Percentiles rank a stretch among this genome's conserved stretches.
Evolutionary conservation across 768 basidiomycete genomes (phyloP).

Genomic region (Lentinula detonsa): DNA sequence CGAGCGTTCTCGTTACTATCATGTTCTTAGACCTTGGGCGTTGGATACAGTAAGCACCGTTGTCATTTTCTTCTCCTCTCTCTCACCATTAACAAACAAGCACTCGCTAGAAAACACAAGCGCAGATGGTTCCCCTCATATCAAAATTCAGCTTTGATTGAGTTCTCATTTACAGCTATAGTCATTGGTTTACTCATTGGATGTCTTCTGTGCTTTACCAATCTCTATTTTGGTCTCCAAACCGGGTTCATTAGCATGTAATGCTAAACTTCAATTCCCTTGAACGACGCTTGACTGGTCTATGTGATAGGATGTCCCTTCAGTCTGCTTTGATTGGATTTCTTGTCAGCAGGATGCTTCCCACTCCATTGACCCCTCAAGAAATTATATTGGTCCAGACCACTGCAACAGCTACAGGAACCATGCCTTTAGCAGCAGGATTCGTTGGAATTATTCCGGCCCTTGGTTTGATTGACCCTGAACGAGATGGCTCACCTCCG

Average conservation of each 20-base stretch:
- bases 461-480: constrained; percentile 66
- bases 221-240: constrained; percentile 82
- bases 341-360: constrained; percentile 71
- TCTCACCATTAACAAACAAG: too few relatives aligned
- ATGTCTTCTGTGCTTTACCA: constrained; percentile 86
- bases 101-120: not conserved
- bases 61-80: too few relatives aligned
- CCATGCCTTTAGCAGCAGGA: constrained; percentile 79
- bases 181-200: constrained; percentile 78
- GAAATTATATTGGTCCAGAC: constrained; percentile 95
- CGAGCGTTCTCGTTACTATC: not conserved
- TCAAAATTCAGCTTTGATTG: not conserved
- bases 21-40: not conserved
- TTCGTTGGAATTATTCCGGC: constrained; percentile 63
- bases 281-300: not conserved
- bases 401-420: constrained; percentile 91
- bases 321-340: constrained; percentile 93
- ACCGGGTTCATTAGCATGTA: constrained; percentile 90
- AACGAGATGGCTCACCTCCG: constrained; percentile 71
- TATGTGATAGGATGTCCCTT: constrained; percentile 77
- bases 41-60: not conserved
- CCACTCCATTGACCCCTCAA: constrained; percentile 74
- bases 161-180: constrained; percentile 49
- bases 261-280: constrained; percentile 7
- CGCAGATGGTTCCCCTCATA: not conserved